These are phyloP conservation scores for Penicillium malachiteum DNA, from an alignment of 495 filamentous ascomycete species.

Conservation along the genomic window DNA sequence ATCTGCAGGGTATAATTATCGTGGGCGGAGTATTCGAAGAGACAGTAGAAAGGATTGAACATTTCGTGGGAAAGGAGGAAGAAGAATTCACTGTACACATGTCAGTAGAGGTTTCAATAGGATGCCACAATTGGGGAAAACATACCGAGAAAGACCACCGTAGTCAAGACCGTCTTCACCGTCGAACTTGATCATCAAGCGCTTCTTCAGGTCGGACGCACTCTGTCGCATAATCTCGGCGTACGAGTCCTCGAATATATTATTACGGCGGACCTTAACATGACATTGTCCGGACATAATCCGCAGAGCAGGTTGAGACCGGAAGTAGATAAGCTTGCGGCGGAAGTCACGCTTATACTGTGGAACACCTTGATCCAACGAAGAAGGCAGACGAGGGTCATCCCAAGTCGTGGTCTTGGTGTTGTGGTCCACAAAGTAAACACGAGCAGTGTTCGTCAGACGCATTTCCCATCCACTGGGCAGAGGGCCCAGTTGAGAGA, in stretches of 20 bases:
- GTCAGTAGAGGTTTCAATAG: not conserved
- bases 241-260: constrained; percentile 99
- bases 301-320: constrained; percentile 92
- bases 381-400: constrained; percentile 91
- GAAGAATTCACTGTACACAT: constrained; percentile 82
- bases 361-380: constrained; percentile 95
- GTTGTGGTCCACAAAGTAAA: constrained; percentile 99
- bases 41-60: constrained; percentile 99
- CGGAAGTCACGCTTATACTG: constrained; percentile 99
- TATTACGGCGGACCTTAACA: constrained; percentile 92
- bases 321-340: constrained; percentile 97
- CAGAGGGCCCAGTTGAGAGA: constrained; percentile 93
- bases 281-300: constrained; percentile 96
- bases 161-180: constrained; percentile 98
- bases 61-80: constrained; percentile 99
- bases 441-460: constrained; percentile 92
- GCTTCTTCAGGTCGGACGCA: constrained; percentile 94
- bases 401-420: constrained; percentile 99
- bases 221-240: constrained; percentile 97
- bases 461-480: constrained; percentile 99
- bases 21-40: constrained; percentile 99
- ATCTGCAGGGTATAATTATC: constrained; percentile 99
- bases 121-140: not conserved
- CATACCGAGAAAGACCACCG: constrained; percentile 86
- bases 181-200: constrained; percentile 99